Evolutionary conservation across 768 basidiomycete species (phyloP).

Genomic region (Mycena haematopus): DNA sequence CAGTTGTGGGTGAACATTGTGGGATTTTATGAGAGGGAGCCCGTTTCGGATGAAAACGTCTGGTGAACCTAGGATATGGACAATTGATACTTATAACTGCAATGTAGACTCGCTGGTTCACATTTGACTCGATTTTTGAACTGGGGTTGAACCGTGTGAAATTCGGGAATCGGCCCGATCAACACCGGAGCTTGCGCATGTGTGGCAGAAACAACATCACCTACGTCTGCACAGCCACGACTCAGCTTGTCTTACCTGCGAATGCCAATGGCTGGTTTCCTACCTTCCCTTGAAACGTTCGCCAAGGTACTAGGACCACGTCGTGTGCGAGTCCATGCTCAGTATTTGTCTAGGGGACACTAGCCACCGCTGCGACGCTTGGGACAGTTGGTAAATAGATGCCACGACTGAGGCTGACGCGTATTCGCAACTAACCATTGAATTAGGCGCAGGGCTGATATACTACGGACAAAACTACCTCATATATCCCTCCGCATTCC

Average conservation of each 20-base stretch:
- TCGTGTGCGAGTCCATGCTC: neutral
- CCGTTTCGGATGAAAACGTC: no score
- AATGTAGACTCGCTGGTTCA: no score
- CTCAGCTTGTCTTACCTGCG: neutral
- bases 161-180: neutral
- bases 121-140: no score
- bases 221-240: neutral
- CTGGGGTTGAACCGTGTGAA: neutral
- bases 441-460: conserved; percentile 70
- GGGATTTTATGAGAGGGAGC: no score
- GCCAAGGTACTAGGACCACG: conserved; percentile 45
- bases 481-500: conserved; percentile 88
- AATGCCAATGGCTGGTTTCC: conserved; percentile 32
- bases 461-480: conserved; percentile 89
- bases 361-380: conserved; percentile 63
- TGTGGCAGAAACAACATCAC: neutral
- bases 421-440: conserved; percentile 15
- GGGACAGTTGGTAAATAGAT: conserved; percentile 57
- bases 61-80: no score
- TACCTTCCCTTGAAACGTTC: conserved; percentile 54
- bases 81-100: no score
- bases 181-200: neutral
- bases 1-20: conserved; percentile 3
- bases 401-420: neutral
- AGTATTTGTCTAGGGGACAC: conserved; percentile 47